phyloP scores from a whole-genome alignment of 2,329 filamentous ascomycete species.

The Cercospora beticola region DNA sequence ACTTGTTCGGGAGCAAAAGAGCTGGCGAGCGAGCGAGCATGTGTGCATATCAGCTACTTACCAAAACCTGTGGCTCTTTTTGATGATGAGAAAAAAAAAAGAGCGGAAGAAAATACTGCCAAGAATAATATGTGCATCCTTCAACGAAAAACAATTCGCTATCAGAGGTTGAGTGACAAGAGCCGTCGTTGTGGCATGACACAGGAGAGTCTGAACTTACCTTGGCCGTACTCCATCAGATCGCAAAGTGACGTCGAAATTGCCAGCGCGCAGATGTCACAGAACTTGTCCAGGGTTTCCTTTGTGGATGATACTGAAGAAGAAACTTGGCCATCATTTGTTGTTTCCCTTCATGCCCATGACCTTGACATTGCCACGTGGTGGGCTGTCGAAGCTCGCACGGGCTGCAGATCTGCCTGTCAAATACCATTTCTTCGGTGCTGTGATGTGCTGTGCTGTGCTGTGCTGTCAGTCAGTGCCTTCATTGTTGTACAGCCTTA shows the following conservation, averaged over 20 bases:
- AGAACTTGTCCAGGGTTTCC: neutral
- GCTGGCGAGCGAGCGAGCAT: no score
- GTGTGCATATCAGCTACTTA: neutral
- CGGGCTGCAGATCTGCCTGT: neutral
- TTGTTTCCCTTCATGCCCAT: neutral
- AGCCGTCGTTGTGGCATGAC: no score
- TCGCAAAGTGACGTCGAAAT: neutral
- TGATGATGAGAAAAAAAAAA: neutral
- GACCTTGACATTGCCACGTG: neutral
- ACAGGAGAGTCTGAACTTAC: no score
- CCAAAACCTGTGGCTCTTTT: neutral
- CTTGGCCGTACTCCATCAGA: no score
- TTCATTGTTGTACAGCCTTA: neutral
- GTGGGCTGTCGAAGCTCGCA: neutral
- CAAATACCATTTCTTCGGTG: neutral
- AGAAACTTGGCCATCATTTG: neutral
- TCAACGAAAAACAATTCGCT: no score
- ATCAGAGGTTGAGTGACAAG: no score
- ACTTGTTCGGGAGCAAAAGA: no score
- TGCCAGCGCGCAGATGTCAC: neutral
- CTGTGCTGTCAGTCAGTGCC: neutral
- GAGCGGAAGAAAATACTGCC: neutral
- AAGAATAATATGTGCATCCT: neutral
- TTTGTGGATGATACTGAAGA: neutral
- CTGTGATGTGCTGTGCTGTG: no score